Evolutionary conservation across 441 rosid species (phyloP).

Genomic region (Raphanus hybrid): DNA sequence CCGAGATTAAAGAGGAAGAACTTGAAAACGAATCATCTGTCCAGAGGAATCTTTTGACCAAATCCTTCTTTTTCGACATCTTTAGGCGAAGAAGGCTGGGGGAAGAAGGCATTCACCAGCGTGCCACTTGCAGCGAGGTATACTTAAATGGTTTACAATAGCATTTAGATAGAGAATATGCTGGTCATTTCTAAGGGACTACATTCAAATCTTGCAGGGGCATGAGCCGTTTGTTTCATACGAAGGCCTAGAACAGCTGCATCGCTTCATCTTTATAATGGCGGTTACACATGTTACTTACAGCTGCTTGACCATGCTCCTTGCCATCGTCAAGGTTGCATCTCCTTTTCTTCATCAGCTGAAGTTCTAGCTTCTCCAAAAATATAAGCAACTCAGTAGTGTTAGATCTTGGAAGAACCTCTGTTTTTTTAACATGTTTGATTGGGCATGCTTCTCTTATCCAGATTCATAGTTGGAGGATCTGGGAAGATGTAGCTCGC

Average conservation of each 20-base stretch:
- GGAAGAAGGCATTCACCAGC: conserved; percentile 42
- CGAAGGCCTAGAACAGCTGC: conserved; percentile 91
- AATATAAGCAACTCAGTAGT: neutral
- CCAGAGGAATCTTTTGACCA: conserved; percentile 57
- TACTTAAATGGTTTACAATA: neutral
- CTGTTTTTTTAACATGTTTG: conserved; percentile 10
- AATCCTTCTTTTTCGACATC: conserved; percentile 44
- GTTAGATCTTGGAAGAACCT: neutral
- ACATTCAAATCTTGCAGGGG: conserved; percentile 55
- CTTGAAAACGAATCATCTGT: conserved; percentile 49
- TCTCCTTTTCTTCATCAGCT: neutral
- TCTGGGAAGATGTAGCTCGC: conserved; percentile 88
- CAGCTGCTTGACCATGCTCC: conserved; percentile 94
- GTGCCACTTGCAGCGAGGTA: conserved; percentile 74
- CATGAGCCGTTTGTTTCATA: conserved; percentile 87
- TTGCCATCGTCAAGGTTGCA: conserved; percentile 86
- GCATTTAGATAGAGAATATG: neutral
- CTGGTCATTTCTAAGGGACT: neutral
- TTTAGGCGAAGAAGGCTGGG: conserved; percentile 71
- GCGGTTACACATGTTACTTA: conserved; percentile 89
- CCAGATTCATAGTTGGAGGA: conserved; percentile 91
- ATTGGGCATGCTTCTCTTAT: conserved; percentile 16
- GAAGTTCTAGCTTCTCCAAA: conserved; percentile 1
- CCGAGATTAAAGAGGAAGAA: conserved; percentile 61
- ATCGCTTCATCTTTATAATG: conserved; percentile 96